Base-by-base conservation (phyloP, 1,139 yeast genomes). In the Debaryomyces singareniensis region DNA sequence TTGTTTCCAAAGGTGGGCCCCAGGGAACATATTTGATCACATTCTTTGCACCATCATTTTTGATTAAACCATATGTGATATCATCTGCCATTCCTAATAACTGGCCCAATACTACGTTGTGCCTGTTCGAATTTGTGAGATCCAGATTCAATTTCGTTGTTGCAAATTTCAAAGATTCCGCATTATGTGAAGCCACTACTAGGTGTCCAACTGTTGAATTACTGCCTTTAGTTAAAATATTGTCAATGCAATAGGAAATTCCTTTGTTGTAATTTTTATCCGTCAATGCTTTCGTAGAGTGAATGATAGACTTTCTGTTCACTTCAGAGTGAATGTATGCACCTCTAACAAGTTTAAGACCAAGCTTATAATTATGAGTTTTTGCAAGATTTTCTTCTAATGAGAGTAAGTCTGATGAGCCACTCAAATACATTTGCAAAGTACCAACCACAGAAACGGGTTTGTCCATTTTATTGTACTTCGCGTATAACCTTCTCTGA, bases 1-100 rank as follows among this genome's bases (percentile, higher is more conserved):
- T 86, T 35, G 96, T 87, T 60, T 91, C 97, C 43, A 76, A 61
- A 35, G 95, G 94, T 24, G 97, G 97, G 6, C 97, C 97, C 96
- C 97, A 91, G 12, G 97, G 95, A 40, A 91, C 96, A 53, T 89
- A 91, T 58, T 89, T 89, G 60, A 89, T 80, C 35, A 91, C 84
- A 48, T 82, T 82, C 43, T 73, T 78, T 35, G 76, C 85, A 27
- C 77, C 72, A 42, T 75, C 68, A 31, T 76, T 68, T 30, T 66
- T 60, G 38, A 85, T 75, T 49, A 91, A 69, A 43, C 81, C 85
- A 51, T 74, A 72, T 24, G 96, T 86, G 38, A 85, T 75, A 45
- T 81, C 80, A 55, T 91, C 97, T 33, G 95, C 93, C 97, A 91
- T 91, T 26, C 98, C 98, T 51, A 89, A 66, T 43, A 91, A 72